Percentiles rank a stretch among this genome's conserved stretches.
Evolutionary conservation across 2,329 filamentous ascomycete genomes (phyloP).

Genomic region (Pseudogymnoascus sp.): DNA sequence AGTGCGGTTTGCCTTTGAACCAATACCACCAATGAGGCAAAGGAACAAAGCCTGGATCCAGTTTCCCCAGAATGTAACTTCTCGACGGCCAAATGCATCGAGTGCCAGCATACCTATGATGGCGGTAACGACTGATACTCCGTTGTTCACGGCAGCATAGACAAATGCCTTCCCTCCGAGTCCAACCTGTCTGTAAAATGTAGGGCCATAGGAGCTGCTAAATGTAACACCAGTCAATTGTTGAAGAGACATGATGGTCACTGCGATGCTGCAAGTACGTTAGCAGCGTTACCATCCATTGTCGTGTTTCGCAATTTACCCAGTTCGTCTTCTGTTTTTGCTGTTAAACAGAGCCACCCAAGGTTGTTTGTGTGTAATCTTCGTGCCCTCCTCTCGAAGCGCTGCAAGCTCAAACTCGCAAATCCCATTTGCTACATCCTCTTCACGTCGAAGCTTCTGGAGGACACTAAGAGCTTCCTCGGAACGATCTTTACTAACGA

Average conservation of each 20-base stretch:
- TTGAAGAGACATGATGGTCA: neutral
- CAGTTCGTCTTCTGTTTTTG: neutral
- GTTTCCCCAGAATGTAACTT: neutral
- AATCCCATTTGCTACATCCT: conserved; percentile 9
- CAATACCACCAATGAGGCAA: conserved; percentile 14
- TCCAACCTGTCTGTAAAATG: neutral
- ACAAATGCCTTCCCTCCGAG: neutral
- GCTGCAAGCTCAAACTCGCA: conserved; percentile 15
- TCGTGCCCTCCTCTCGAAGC: conserved; percentile 10
- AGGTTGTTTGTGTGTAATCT: conserved; percentile 6
- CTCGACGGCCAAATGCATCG: neutral
- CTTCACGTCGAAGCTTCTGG: conserved; percentile 37
- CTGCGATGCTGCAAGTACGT: neutral
- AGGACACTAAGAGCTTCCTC: conserved; percentile 41
- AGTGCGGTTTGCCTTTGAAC: conserved; percentile 2
- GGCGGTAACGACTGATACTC: neutral
- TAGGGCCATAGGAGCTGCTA: neutral
- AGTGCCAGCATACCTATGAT: neutral
- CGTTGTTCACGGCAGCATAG: neutral
- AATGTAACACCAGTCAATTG: neutral
- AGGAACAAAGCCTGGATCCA: conserved; percentile 12
- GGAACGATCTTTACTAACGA: conserved; percentile 40
- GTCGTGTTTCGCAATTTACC: neutral
- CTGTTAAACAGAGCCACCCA: conserved; percentile 10
- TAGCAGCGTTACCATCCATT: neutral